phyloP scores from a whole-genome alignment of 805 yeast species.

The Nematodospora valgi region DNA sequence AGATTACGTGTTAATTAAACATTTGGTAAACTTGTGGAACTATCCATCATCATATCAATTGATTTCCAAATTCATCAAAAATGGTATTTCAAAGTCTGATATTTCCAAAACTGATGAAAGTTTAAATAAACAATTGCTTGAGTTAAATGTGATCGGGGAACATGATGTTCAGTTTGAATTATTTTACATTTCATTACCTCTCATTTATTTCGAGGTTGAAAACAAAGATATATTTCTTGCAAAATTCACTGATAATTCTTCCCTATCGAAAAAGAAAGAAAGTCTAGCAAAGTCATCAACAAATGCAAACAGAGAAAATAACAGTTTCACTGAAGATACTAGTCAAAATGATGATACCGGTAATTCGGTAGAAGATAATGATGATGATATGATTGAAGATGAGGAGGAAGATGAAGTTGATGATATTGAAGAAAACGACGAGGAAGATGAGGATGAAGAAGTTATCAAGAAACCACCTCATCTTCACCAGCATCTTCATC shows the following conservation, averaged over 20 bases:
- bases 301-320: not conserved
- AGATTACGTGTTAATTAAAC: slow-evolving; percentile 25
- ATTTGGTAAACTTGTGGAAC: slow-evolving; percentile 33
- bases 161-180: slow-evolving; percentile 17
- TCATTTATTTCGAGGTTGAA: slow-evolving; percentile 18
- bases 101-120: slow-evolving; percentile 15
- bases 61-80: slow-evolving; percentile 23
- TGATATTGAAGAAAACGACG: slow-evolving; percentile 6
- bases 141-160: slow-evolving; percentile 16
- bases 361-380: not conserved
- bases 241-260: not conserved
- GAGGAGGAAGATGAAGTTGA: slow-evolving; percentile 6
- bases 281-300: not conserved
- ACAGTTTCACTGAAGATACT: not conserved
- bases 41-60: slow-evolving; percentile 43
- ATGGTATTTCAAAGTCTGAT: slow-evolving; percentile 15
- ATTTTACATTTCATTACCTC: slow-evolving; percentile 24
- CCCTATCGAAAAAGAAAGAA: not conserved
- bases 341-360: slow-evolving; percentile 1
- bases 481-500: slow-evolving; percentile 1
- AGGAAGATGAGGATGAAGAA: slow-evolving; percentile 6
- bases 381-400: slow-evolving; percentile 3
- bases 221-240: slow-evolving; percentile 18
- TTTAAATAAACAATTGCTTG: slow-evolving; percentile 22
- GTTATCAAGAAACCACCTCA: not conserved